Evolutionary conservation across 805 yeast species (phyloP).

Genomic region (Nakazawaea ambrosiae): DNA sequence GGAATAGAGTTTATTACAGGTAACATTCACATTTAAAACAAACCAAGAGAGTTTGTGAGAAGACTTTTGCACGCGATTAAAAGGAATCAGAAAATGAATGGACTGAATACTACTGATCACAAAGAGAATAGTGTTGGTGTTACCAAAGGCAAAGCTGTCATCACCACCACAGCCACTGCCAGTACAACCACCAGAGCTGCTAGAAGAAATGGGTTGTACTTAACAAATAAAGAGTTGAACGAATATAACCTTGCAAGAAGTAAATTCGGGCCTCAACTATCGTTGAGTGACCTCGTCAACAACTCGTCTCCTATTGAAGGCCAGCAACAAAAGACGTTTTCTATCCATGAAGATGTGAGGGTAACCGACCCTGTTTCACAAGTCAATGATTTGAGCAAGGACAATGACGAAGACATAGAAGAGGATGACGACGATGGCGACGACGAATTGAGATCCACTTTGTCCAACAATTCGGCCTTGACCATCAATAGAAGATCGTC

Average conservation of each 20-base stretch:
- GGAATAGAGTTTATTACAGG: too few relatives aligned
- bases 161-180: too few relatives aligned
- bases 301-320: too few relatives aligned
- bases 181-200: slow-evolving; percentile 1
- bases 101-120: too few relatives aligned
- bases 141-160: too few relatives aligned
- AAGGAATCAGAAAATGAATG: too few relatives aligned
- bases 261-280: slow-evolving; percentile 10
- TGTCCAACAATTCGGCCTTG: slow-evolving; percentile 1
- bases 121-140: too few relatives aligned
- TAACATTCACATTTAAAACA: too few relatives aligned
- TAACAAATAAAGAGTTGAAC: slow-evolving; percentile 2
- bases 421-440: slow-evolving; percentile 5
- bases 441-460: slow-evolving; percentile 1
- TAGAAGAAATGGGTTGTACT: slow-evolving; percentile 10
- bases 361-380: background rate
- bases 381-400: background rate
- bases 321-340: background rate
- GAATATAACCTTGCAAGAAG: slow-evolving; percentile 3
- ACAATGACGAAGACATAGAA: background rate
- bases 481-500: slow-evolving; percentile 9
- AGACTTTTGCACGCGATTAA: too few relatives aligned
- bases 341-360: background rate
- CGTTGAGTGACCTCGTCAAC: slow-evolving; percentile 8
- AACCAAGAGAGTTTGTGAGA: too few relatives aligned